These are phyloP conservation scores for Skeletonema costatum DNA, from an alignment of 108 stramenopile species.

Conservation along the genomic window DNA sequence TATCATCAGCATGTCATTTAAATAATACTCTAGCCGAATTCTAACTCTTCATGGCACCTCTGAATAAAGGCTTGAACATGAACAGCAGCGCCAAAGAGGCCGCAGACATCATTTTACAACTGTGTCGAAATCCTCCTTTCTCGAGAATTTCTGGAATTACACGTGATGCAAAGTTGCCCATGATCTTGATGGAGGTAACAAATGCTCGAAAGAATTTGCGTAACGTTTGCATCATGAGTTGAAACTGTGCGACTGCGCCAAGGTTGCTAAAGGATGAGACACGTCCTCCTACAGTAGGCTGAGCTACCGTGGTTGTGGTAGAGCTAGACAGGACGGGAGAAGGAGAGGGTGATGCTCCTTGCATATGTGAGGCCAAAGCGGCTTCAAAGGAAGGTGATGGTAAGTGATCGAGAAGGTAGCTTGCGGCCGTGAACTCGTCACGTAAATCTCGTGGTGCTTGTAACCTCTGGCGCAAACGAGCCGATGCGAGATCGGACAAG, in stretches of 20 bases:
- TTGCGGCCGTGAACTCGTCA: slow-evolving; percentile 6
- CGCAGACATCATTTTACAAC: slow-evolving; percentile 8
- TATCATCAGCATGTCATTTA: background rate
- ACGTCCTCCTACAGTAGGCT: slow-evolving; percentile 4
- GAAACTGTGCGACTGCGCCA: slow-evolving; percentile 2
- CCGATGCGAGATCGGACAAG: slow-evolving; percentile 19
- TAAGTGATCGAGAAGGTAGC: background rate
- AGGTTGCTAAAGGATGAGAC: slow-evolving; percentile 7
- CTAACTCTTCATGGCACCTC: slow-evolving; percentile 9
- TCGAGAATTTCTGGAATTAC: slow-evolving; percentile 24
- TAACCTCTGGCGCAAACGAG: slow-evolving; percentile 24
- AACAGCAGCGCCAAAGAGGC: slow-evolving; percentile 16
- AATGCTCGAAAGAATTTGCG: slow-evolving; percentile 6
- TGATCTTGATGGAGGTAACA: slow-evolving; percentile 2
- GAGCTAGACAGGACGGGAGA: background rate
- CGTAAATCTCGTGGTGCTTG: slow-evolving; percentile 28
- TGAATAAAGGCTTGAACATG: slow-evolving; percentile 31
- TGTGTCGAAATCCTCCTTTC: slow-evolving; percentile 28
- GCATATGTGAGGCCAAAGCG: slow-evolving; percentile 3
- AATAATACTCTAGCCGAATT: background rate
- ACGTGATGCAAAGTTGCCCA: slow-evolving; percentile 16
- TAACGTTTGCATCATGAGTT: slow-evolving; percentile 12
- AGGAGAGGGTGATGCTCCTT: background rate
- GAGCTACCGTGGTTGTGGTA: background rate
- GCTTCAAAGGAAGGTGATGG: background rate